Conservation (phyloP, 2,329 filamentous ascomycete species). For the Magnaporthales sp. region DNA sequence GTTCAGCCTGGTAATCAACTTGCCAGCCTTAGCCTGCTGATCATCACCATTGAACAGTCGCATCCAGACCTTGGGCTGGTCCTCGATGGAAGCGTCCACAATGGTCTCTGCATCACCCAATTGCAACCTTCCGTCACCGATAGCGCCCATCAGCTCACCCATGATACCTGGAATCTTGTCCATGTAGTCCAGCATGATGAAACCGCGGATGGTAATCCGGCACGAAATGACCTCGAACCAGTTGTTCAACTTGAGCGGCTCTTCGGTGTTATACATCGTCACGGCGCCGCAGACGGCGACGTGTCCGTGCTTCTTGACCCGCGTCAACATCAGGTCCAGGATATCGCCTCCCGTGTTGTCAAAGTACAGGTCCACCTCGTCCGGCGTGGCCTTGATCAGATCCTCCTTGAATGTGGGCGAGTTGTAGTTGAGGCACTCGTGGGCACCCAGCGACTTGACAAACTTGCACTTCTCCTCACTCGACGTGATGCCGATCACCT, state of each 20-base stretch:
- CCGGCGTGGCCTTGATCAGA: constrained; percentile 33
- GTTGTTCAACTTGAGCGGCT: constrained; percentile 24
- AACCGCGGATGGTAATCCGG: constrained; percentile 30
- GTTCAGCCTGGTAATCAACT: constrained; percentile 17
- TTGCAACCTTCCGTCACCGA: constrained; percentile 15
- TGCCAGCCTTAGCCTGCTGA: constrained; percentile 15
- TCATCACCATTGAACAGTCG: constrained; percentile 15
- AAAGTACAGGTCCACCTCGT: constrained; percentile 42
- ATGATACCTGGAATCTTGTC: constrained; percentile 17
- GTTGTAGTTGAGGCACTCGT: constrained; percentile 48
- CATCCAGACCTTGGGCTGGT: constrained; percentile 20
- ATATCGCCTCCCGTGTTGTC: constrained; percentile 41
- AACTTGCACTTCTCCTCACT: constrained; percentile 41
- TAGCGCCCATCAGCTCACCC: constrained; percentile 15
- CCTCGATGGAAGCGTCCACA: constrained; percentile 18
- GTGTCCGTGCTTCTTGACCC: constrained; percentile 29
- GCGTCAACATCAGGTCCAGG: constrained; percentile 33
- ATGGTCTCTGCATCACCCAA: constrained; percentile 15
- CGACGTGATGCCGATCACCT: constrained; percentile 43
- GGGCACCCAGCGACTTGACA: constrained; percentile 39
- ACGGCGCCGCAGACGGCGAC: constrained; percentile 34
- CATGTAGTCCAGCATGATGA: constrained; percentile 31
- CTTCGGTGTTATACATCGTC: constrained; percentile 27
- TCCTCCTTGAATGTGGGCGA: constrained; percentile 33
- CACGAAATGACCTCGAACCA: constrained; percentile 33